These are phyloP conservation scores for Trichoderma sp. DNA, from an alignment of 2,329 filamentous ascomycete species.

Conservation along the genomic window DNA sequence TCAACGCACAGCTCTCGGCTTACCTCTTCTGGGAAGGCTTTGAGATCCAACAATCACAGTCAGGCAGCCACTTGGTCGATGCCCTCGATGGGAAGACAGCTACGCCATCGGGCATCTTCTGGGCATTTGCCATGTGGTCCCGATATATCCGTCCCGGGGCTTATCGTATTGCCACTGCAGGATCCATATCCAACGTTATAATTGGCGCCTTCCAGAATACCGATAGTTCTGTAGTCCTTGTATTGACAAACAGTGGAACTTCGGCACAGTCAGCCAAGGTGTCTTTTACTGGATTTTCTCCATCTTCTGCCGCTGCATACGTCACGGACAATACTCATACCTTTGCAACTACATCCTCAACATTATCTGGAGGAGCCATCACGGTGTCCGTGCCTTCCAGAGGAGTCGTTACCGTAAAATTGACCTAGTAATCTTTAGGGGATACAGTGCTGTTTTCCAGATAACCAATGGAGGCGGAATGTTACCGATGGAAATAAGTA, in stretches of 20 bases:
- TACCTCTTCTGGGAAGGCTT: slow-evolving; percentile 15
- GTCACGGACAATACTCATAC: slow-evolving; percentile 10
- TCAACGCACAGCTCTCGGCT: slow-evolving; percentile 7
- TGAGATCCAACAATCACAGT: slow-evolving; percentile 15
- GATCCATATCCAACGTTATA: slow-evolving; percentile 6
- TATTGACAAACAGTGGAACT: slow-evolving; percentile 10
- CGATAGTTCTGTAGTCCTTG: neutral
- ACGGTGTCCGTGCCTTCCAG: neutral
- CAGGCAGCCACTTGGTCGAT: slow-evolving; percentile 10
- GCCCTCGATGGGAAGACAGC: slow-evolving; percentile 10
- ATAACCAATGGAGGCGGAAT: neutral
- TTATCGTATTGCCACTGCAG: neutral
- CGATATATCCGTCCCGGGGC: slow-evolving; percentile 10
- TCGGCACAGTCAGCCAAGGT: slow-evolving; percentile 2
- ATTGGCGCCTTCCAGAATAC: slow-evolving; percentile 10
- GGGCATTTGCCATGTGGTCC: slow-evolving; percentile 20
- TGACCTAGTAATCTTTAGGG: neutral
- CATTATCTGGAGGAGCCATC: neutral
- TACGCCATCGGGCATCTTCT: slow-evolving; percentile 17
- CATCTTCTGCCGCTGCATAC: neutral
- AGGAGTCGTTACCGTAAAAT: slow-evolving; percentile 4
- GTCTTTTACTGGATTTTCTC: neutral
- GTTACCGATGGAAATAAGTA: neutral
- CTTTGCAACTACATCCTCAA: neutral
- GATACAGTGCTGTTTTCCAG: neutral